Base-by-base conservation (phyloP, 2,329 filamentous ascomycete species). In the Aspergillus alliaceus region DNA sequence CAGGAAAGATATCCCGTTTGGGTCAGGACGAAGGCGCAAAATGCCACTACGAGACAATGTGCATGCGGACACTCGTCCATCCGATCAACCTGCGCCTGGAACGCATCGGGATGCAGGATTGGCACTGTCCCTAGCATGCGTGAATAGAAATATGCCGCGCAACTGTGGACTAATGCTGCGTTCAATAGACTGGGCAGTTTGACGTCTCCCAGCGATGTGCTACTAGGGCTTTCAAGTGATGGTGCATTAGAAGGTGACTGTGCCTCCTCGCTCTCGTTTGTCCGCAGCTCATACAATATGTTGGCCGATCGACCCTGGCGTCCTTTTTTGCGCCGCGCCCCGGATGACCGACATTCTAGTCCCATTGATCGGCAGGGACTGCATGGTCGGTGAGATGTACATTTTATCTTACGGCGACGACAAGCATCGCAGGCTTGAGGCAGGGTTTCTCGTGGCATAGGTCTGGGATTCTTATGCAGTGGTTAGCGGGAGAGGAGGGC, bases 21-120 rank as follows among this genome's bases (percentile, higher is more conserved):
- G 1, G 61, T 61, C 18, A 68, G 63, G 8, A 76, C 71, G 47
- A 74, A 75, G 6, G 73, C 74, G 57, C 72, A 75, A 37, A 75
- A 73, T 4, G 71, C 66, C n/a, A 62, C 37, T 9, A 75, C 63
- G n/a, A 76, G 66, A 40, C 69, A 71, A 27, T 64, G 69, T 6
- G 69, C 64, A 14, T 61, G 56, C 4, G 64, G 53, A 14, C 63
- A 72, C 4, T 54, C 58, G 3, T 61, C 52, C 31, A 64, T 58
- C 2, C 60, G 59, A 11, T 54, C 44, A 4, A 66, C 60, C 42
- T 74, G 68, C 3, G 56, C 51, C 50, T 66, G 56, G 29, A 75
- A 59, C 0, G 63, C 47, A 2, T 59, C 59, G 0, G 46, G 59
- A 4, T 63, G 60, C 4, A 75, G 29, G 11, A 75, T 64, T 1